Evolutionary conservation across 164 flowering plant genomes (phyloP).

Genomic region (Brasenia schreberi): DNA sequence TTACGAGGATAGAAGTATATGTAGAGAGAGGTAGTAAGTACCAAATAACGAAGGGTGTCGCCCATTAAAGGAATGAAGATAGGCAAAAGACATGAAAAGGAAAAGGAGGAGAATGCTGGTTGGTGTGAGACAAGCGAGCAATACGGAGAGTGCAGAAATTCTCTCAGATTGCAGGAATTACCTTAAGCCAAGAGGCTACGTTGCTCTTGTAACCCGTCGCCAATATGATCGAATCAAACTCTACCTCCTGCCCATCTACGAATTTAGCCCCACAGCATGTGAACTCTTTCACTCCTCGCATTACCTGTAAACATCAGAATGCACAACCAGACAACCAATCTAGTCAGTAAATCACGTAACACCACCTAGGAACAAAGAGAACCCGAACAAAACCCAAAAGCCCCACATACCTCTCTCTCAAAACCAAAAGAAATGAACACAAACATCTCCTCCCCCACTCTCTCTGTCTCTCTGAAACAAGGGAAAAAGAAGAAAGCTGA

Average conservation of each 20-base stretch:
- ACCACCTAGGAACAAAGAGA: neutral
- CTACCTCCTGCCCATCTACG: slow-evolving; percentile 65
- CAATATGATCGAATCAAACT: slow-evolving; percentile 73
- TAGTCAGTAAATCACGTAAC: neutral
- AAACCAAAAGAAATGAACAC: too few relatives aligned
- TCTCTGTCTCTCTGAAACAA: too few relatives aligned
- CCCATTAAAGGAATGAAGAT: neutral
- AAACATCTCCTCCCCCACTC: too few relatives aligned
- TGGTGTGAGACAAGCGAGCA: neutral
- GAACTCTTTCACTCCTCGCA: slow-evolving; percentile 73
- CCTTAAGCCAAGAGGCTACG: slow-evolving; percentile 97
- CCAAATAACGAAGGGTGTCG: neutral
- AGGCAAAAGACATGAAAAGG: slow-evolving; percentile 10
- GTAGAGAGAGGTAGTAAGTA: neutral
- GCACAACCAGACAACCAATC: neutral
- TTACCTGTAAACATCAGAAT: slow-evolving; percentile 22
- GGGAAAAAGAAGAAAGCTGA: slow-evolving; percentile 3
- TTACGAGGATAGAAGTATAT: too few relatives aligned
- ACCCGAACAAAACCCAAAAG: neutral
- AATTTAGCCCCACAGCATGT: slow-evolving; percentile 62
- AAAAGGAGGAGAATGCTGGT: neutral
- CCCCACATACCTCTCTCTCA: too few relatives aligned
- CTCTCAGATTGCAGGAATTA: slow-evolving; percentile 9
- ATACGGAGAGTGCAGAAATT: neutral
- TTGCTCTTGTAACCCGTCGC: slow-evolving; percentile 98